A percentile compares a stretch with the other conserved stretches of the same genome.
These are phyloP conservation scores for Coemansia sp. DNA, from an alignment of 192 early-diverging fungal genomes.

Conservation along the genomic window DNA sequence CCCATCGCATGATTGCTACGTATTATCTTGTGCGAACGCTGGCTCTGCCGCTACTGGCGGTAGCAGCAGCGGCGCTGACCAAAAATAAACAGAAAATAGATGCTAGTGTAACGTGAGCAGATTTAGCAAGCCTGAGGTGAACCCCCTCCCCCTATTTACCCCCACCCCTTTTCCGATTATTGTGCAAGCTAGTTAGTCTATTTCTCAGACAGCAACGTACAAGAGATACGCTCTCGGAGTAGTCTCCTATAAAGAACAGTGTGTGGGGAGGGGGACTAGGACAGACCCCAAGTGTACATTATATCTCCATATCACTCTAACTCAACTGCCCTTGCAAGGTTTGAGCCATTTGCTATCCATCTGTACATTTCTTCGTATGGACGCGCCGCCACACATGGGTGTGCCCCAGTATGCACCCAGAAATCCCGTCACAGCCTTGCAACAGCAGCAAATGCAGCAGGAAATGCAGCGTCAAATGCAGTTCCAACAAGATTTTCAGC, in stretches of 20 bases:
- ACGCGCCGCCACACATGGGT: constrained; percentile 2
- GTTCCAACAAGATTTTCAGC: not conserved
- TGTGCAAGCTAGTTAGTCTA: not conserved
- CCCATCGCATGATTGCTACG: not conserved
- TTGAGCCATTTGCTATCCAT: too few relatives aligned
- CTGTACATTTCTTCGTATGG: not conserved
- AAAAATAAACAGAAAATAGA: not conserved
- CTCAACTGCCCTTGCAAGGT: not conserved
- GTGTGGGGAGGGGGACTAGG: not conserved
- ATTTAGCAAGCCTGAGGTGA: not conserved
- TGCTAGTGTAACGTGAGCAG: constrained; percentile 1
- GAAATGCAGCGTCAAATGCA: not conserved
- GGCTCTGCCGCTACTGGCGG: not conserved
- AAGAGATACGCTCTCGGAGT: too few relatives aligned
- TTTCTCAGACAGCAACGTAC: not conserved
- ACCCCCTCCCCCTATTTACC: constrained; percentile 1
- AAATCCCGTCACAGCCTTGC: not conserved
- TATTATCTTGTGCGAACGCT: not conserved
- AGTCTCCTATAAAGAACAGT: constrained; percentile 8
- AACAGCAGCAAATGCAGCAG: not conserved
- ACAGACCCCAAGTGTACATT: not conserved
- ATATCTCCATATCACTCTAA: not conserved
- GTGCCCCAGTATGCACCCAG: not conserved
- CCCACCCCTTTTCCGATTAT: constrained; percentile 3
- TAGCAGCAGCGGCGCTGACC: not conserved